Conservation (phyloP, 345 rosid species). For the Camelina laxa region DNA sequence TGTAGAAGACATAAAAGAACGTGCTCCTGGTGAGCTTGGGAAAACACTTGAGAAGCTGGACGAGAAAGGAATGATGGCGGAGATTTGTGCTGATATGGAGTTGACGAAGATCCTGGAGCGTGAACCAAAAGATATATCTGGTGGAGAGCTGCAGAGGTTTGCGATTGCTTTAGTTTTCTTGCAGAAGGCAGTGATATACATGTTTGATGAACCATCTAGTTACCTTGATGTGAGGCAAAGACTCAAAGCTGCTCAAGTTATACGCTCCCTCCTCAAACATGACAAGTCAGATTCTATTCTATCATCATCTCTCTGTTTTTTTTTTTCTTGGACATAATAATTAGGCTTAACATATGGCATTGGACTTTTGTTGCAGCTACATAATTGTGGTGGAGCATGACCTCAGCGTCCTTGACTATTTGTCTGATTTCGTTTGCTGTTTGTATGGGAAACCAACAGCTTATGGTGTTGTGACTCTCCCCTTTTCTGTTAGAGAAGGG, state of each 20-base stretch:
- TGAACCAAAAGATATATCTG: neutral
- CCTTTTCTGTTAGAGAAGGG: neutral
- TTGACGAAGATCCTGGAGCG: neutral
- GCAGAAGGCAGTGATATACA: neutral
- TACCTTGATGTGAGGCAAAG: neutral
- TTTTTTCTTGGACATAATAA: neutral
- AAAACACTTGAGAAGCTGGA: neutral
- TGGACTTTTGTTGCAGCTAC: too few species aligned
- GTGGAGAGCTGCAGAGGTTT: neutral
- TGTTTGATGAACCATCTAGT: neutral
- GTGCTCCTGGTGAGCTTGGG: neutral
- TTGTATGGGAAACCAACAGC: neutral
- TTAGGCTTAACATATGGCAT: too few species aligned
- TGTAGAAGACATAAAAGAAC: neutral
- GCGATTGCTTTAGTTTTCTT: neutral
- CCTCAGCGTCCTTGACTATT: neutral
- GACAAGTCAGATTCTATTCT: neutral
- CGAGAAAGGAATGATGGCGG: neutral
- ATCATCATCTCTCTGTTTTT: too few species aligned
- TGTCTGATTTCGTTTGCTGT: neutral
- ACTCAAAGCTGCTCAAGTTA: neutral
- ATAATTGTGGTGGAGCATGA: neutral
- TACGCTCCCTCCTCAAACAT: neutral
- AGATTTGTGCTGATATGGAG: neutral
- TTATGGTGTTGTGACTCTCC: neutral